These are phyloP conservation scores for Fusarium sublunatum DNA, from an alignment of 2,329 filamentous ascomycete genomes.

Conservation along the genomic window DNA sequence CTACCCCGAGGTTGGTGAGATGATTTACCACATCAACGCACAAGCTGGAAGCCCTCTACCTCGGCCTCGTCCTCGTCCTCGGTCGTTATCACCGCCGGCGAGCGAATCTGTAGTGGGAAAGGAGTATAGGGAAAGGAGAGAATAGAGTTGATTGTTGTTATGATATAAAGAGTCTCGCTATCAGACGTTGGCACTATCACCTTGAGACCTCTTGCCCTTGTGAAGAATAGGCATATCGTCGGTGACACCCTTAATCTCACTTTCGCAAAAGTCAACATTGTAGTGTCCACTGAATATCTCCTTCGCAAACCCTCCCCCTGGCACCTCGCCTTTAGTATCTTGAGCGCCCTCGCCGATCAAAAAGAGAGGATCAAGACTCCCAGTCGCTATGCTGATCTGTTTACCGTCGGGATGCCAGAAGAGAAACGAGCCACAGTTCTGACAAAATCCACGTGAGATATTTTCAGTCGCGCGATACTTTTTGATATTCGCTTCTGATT, in stretches of 20 bases:
- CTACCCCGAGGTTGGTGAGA: slow-evolving; percentile 19
- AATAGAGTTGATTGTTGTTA: neutral
- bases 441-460: slow-evolving; percentile 11
- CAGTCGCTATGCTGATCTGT: slow-evolving; percentile 6
- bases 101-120: fast-evolving
- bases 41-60: slow-evolving; percentile 2
- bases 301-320: neutral
- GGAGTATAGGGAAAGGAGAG: neutral
- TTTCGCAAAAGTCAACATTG: slow-evolving; percentile 7
- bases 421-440: slow-evolving; percentile 12
- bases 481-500: neutral
- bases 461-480: slow-evolving; percentile 1
- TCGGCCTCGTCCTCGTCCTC: neutral
- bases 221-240: slow-evolving; percentile 16
- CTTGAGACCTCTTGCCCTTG: slow-evolving; percentile 7
- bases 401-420: slow-evolving; percentile 12
- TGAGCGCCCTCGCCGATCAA: neutral
- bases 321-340: fast-evolving
- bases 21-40: slow-evolving; percentile 12
- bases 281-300: slow-evolving; percentile 4
- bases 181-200: slow-evolving; percentile 1
- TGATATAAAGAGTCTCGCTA: neutral
- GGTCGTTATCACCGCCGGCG: neutral
- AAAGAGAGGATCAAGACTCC: slow-evolving; percentile 18
- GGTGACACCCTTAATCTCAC: slow-evolving; percentile 21